Evolutionary conservation across 352 stramenopile genomes (phyloP).

Genomic region (Blastocystis sp.): DNA sequence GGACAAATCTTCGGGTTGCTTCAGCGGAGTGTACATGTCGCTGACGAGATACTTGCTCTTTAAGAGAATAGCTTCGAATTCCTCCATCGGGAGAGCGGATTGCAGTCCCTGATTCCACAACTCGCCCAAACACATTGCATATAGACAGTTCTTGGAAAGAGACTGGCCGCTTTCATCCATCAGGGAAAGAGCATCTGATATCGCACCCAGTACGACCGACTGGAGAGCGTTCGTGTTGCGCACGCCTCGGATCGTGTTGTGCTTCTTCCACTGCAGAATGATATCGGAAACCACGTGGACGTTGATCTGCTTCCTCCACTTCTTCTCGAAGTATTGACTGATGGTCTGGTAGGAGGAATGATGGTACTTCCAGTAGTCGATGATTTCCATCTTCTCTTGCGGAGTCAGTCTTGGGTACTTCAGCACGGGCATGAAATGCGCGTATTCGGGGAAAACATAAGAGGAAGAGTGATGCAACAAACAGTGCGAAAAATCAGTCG

Average conservation of each 20-base stretch:
- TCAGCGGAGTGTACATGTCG: neutral
- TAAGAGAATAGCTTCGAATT: neutral
- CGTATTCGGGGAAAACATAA: neutral
- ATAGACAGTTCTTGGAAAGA: neutral
- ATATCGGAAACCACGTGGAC: neutral
- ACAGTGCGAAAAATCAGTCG: neutral
- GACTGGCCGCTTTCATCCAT: neutral
- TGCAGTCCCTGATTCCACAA: neutral
- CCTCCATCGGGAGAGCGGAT: neutral
- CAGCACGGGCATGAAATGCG: neutral
- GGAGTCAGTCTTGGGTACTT: neutral
- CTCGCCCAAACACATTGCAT: neutral
- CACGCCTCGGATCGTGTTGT: neutral
- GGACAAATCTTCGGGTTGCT: neutral
- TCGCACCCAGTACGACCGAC: neutral
- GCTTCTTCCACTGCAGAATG: neutral
- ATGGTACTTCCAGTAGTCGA: neutral
- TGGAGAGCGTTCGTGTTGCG: neutral
- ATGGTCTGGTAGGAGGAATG: neutral
- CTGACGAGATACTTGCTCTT: neutral
- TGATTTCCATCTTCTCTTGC: neutral
- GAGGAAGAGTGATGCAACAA: neutral
- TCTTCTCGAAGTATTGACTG: neutral
- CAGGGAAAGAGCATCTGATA: too few species aligned
- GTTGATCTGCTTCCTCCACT: neutral